phyloP scores from a whole-genome alignment of 129 eudicot species.

The Arctium lappa region DNA sequence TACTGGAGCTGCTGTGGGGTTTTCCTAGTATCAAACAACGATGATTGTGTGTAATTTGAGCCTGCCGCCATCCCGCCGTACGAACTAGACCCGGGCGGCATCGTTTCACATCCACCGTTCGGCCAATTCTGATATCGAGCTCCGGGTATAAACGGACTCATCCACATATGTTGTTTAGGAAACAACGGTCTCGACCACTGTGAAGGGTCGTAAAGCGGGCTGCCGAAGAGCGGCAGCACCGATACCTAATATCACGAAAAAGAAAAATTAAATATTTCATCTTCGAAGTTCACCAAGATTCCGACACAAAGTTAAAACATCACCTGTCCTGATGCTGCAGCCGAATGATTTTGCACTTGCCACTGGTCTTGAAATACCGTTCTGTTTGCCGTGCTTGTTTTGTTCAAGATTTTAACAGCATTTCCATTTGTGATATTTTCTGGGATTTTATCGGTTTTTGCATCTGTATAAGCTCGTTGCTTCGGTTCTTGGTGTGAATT shows the following conservation, averaged over 20 bases:
- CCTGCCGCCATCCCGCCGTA: background rate
- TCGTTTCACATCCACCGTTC: background rate
- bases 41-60: constrained; percentile 7
- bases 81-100: background rate
- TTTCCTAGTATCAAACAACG: background rate
- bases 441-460: background rate
- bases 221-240: constrained; percentile 32
- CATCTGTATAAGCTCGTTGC: constrained; percentile 4
- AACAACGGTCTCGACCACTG: constrained; percentile 29
- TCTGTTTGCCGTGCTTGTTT: background rate
- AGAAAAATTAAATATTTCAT: background rate
- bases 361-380: constrained; percentile 2
- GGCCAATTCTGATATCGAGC: background rate
- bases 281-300: background rate
- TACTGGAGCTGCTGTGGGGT: background rate
- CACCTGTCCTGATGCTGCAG: constrained; percentile 38
- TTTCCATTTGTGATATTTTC: background rate
- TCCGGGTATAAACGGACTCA: constrained; percentile 5
- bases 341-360: constrained; percentile 9
- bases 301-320: background rate
- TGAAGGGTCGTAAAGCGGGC: constrained; percentile 37
- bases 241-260: background rate
- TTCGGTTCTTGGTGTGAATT: constrained; percentile 18
- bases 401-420: background rate
- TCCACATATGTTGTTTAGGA: constrained; percentile 34